phyloP scores from a whole-genome alignment of 2,329 filamentous ascomycete species.

The Coniella vitis region DNA sequence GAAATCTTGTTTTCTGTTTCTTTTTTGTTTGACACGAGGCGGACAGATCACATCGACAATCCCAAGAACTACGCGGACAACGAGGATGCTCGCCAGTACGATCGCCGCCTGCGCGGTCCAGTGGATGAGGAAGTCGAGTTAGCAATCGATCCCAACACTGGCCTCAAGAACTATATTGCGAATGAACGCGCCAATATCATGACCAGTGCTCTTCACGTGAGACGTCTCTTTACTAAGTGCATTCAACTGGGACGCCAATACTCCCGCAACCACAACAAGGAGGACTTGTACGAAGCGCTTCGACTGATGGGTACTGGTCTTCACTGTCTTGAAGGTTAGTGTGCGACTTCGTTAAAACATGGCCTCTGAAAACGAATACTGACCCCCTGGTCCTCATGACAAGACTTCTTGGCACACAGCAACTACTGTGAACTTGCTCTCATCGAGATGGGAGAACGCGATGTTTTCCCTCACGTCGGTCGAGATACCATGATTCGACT shows the following conservation, averaged over 20 bases:
- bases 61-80: constrained; percentile 84
- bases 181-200: constrained; percentile 73
- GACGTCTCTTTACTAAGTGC: constrained; percentile 63
- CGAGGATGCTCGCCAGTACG: constrained; percentile 74
- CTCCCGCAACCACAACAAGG: constrained; percentile 55
- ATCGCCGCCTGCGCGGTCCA: constrained; percentile 72
- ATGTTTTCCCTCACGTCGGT: constrained; percentile 84
- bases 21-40: no score
- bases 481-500: constrained; percentile 64
- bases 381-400: no score
- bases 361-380: constrained; percentile 5
- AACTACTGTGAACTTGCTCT: constrained; percentile 87
- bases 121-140: constrained; percentile 75
- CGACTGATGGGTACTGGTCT: constrained; percentile 80
- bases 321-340: constrained; percentile 73
- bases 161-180: constrained; percentile 92
- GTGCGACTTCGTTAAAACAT: not conserved
- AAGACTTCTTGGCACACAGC: constrained; percentile 85
- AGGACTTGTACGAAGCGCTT: constrained; percentile 81
- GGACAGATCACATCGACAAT: constrained; percentile 57
- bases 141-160: constrained; percentile 65
- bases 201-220: constrained; percentile 73
- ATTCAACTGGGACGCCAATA: constrained; percentile 79
- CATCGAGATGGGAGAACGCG: constrained; percentile 74
- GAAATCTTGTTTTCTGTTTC: not conserved